Percentiles rank a stretch among this genome's conserved stretches.
Evolutionary conservation across 495 filamentous ascomycete genomes (phyloP).

Genomic region (Aspergillus egyptiacus): DNA sequence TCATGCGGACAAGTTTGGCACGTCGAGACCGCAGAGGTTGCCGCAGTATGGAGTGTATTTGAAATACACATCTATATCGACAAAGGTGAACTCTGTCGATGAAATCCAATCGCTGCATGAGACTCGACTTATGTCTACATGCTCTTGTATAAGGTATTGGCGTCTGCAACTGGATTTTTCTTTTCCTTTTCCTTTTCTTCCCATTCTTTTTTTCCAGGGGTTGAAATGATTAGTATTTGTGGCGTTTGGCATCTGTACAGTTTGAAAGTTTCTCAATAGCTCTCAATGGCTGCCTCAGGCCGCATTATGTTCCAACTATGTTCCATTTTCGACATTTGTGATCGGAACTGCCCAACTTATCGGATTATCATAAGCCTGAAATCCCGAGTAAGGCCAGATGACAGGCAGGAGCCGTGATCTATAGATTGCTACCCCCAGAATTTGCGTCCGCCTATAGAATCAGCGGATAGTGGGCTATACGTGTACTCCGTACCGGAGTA

Average conservation of each 20-base stretch:
- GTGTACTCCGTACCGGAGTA: too few species aligned
- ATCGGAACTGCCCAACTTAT: neutral
- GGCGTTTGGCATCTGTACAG: neutral
- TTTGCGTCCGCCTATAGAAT: neutral
- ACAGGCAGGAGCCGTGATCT: neutral
- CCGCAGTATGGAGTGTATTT: neutral
- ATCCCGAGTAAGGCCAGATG: neutral
- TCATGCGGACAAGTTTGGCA: slow-evolving; percentile 1
- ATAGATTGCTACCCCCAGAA: neutral
- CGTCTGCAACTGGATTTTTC: too few species aligned
- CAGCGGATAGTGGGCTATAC: neutral
- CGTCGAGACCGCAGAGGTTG: slow-evolving; percentile 1
- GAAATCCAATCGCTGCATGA: too few species aligned
- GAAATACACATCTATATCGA: neutral
- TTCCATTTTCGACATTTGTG: too few species aligned
- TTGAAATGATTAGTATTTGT: too few species aligned
- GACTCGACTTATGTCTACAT: too few species aligned
- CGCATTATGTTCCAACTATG: neutral
- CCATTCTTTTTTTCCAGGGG: too few species aligned
- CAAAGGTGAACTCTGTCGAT: too few species aligned
- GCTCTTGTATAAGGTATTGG: too few species aligned
- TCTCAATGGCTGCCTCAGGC: slow-evolving; percentile 2
- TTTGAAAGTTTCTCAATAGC: neutral
- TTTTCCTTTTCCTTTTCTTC: too few species aligned
- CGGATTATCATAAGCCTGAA: neutral